Conservation (phyloP, 805 yeast genomes). For the Metschnikowia dekortorum region DNA sequence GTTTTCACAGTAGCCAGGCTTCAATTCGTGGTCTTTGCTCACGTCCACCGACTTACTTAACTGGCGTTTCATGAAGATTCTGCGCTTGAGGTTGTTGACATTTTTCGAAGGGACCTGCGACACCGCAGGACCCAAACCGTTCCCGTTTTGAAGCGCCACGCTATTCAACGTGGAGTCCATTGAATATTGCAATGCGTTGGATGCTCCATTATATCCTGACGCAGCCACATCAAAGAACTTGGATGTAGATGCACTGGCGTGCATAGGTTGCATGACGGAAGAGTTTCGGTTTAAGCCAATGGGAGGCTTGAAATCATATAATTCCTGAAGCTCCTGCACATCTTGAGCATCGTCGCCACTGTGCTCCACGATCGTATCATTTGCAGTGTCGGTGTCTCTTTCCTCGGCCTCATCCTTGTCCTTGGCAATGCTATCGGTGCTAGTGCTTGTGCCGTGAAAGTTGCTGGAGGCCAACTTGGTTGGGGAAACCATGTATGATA, state of each 20-base stretch:
- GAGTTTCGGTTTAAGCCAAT: slow-evolving; percentile 32
- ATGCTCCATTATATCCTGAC: slow-evolving; percentile 42
- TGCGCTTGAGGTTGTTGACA: slow-evolving; percentile 44
- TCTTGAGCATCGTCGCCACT: slow-evolving; percentile 7
- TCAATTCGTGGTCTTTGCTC: slow-evolving; percentile 27
- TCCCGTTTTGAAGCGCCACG: slow-evolving; percentile 28
- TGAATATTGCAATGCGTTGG: slow-evolving; percentile 38
- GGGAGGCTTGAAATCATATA: slow-evolving; percentile 27
- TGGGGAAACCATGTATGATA: slow-evolving; percentile 29
- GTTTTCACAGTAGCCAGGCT: slow-evolving; percentile 89
- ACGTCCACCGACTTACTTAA: slow-evolving; percentile 20
- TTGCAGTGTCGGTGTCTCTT: slow-evolving; percentile 8
- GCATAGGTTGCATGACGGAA: slow-evolving; percentile 32
- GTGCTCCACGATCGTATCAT: slow-evolving; percentile 10
- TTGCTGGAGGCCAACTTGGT: slow-evolving; percentile 6
- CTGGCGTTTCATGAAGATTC: slow-evolving; percentile 41
- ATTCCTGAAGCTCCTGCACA: slow-evolving; percentile 3
- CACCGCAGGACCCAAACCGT: slow-evolving; percentile 58
- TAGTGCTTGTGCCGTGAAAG: slow-evolving; percentile 11
- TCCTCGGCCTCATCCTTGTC: slow-evolving; percentile 5
- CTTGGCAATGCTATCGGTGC: slow-evolving; percentile 12
- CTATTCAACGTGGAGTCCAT: slow-evolving; percentile 38
- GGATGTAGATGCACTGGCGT: slow-evolving; percentile 24
- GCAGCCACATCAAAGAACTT: slow-evolving; percentile 44
- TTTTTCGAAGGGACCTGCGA: slow-evolving; percentile 54